Evolutionary conservation across 78 protist species (phyloP).

Genomic region (Speleostelium caveatum): DNA sequence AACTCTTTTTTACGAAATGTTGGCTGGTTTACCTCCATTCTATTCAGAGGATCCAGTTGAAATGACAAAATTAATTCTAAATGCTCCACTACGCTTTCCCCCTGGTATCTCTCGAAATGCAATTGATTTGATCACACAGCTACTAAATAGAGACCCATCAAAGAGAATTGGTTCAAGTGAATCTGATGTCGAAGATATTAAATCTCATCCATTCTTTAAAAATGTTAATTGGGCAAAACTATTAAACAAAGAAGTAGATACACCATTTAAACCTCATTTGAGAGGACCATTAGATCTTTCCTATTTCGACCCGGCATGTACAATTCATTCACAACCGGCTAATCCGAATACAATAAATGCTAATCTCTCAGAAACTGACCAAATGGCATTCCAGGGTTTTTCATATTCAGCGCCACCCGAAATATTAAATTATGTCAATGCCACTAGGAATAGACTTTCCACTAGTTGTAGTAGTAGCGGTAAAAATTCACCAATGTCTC

Average conservation of each 20-base stretch:
- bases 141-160: slow-evolving; percentile 52
- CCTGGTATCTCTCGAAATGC: slow-evolving; percentile 78
- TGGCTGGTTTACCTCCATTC: slow-evolving; percentile 88
- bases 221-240: slow-evolving; percentile 75
- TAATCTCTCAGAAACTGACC: slow-evolving; percentile 64
- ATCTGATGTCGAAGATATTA: slow-evolving; percentile 81
- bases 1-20: slow-evolving; percentile 92
- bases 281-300: slow-evolving; percentile 67
- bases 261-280: slow-evolving; percentile 87
- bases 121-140: not conserved
- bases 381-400: slow-evolving; percentile 75
- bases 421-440: not conserved
- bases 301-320: slow-evolving; percentile 63
- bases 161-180: slow-evolving; percentile 70
- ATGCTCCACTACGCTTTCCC: slow-evolving; percentile 79
- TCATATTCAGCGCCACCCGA: slow-evolving; percentile 79
- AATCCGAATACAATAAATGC: slow-evolving; percentile 52
- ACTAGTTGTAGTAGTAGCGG: not conserved
- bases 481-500: slow-evolving; percentile 6
- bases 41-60: slow-evolving; percentile 78
- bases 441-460: not conserved
- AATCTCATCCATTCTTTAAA: slow-evolving; percentile 78
- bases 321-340: slow-evolving; percentile 58
- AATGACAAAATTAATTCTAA: slow-evolving; percentile 80
- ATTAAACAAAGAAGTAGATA: slow-evolving; percentile 44